Base-by-base conservation (phyloP, 2,329 filamentous ascomycete genomes). In the Microsporum ferrugineum region DNA sequence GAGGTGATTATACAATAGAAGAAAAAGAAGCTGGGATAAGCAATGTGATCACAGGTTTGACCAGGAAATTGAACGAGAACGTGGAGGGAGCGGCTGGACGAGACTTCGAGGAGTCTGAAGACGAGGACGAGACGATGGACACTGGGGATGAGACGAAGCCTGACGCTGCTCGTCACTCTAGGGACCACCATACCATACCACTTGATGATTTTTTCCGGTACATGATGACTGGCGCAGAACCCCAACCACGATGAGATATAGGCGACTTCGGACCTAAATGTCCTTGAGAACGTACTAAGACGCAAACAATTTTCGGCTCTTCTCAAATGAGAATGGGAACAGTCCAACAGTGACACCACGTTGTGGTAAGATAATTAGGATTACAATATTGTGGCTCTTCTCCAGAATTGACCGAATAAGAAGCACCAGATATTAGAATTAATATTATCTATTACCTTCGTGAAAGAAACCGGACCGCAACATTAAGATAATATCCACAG, bases 31-130 rank as follows among this genome's bases (percentile, higher is more conserved):
- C 71, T 62, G 89, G 88, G 5, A 72, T 87, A 8, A 82, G 88
- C 68, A 86, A 84, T 66, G 86, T 91, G 53, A 80, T 85, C 41
- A 92, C 88, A 0, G 89, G 89, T 0, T 72, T 94, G 69, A 80
- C 73, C 69, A 79, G 82, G 66, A 78, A 74, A 61, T 67, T 81
- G 65, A 81, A 82, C 1, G 84, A 85, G 1, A 83, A 85, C 6
- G 77, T 77, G 8, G 73, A 73, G 1, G 74, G 74, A 1, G 76
- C 75, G 6, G 76, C 76, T 2, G 75, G 76, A 33, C 76, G 75
- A 4, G 76, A 76, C 0, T 84, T 84, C 0, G 82, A 82, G 0
- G 82, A 82, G 0, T 81, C 80, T 0, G 81, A 80, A 0, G 80
- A 74, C 14, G 79, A 80, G 23, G 69, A 67, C n/a, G 80, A 80